Evolutionary conservation across 257 asterid genomes (phyloP).

Genomic region (Solanum paucissectum): DNA sequence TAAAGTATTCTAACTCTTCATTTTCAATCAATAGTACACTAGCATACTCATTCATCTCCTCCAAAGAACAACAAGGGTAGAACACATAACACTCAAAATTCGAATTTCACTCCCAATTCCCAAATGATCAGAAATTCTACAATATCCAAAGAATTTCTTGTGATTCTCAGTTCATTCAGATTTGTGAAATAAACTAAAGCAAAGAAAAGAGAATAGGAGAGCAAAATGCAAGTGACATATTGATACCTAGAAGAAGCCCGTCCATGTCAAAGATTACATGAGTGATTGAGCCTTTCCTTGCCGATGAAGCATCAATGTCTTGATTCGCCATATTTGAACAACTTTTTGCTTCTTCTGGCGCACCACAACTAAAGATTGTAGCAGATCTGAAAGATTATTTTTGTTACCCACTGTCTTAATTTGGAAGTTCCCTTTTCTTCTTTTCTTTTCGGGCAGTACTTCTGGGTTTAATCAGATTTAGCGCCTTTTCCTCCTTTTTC

Average conservation of each 20-base stretch:
- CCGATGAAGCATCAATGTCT: constrained; percentile 1
- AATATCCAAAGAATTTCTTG: background rate
- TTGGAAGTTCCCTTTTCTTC: no score
- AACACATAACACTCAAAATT: background rate
- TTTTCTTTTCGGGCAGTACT: no score
- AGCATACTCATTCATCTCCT: background rate
- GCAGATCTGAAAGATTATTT: background rate
- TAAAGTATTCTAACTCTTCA: background rate
- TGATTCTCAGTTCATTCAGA: background rate
- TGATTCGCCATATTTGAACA: constrained; percentile 34
- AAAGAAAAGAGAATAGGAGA: background rate
- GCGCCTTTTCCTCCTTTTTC: no score
- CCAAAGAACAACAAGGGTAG: background rate
- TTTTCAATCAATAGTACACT: background rate
- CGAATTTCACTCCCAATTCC: background rate
- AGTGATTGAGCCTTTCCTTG: constrained; percentile 45
- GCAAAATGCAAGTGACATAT: background rate
- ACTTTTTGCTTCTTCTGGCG: background rate
- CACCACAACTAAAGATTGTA: no score
- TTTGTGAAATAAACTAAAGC: background rate
- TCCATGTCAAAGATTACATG: constrained; percentile 96
- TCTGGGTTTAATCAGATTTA: no score
- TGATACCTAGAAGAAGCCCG: constrained; percentile 79
- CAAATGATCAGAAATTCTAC: background rate
- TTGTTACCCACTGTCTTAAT: no score